These are phyloP conservation scores for Cutaneotrichosporon mucoides DNA, from an alignment of 1,284 basidiomycete genomes.

Conservation along the genomic window DNA sequence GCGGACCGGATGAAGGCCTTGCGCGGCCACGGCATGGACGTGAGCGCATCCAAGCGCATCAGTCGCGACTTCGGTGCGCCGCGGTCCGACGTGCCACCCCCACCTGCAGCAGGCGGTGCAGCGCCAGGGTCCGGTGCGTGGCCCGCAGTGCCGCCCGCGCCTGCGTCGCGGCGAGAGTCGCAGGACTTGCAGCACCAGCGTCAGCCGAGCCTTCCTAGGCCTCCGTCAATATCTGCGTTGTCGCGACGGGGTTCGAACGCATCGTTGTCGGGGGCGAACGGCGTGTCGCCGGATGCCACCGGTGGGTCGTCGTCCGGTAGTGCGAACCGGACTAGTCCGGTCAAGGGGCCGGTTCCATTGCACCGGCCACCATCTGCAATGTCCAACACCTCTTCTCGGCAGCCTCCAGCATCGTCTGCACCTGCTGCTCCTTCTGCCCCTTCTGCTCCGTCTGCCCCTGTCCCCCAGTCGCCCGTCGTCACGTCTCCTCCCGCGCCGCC, in stretches of 20 bases:
- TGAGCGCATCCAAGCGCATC: conserved; percentile 30
- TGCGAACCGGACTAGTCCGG: not conserved
- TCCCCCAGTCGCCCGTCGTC: not conserved
- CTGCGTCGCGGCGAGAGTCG: not conserved
- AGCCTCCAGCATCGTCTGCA: not conserved
- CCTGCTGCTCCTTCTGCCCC: not conserved
- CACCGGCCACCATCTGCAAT: not conserved
- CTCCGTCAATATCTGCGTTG: not conserved
- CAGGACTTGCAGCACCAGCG: not conserved
- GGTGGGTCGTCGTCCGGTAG: not conserved
- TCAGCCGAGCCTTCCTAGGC: not conserved
- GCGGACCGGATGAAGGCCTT: conserved; percentile 48
- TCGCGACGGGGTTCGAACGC: not conserved
- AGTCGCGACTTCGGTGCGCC: conserved; percentile 27
- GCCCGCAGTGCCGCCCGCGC: not conserved
- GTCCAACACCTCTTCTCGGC: not conserved
- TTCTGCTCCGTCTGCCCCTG: not conserved
- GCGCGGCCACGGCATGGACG: conserved; percentile 45
- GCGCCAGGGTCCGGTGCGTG: too few relatives aligned
- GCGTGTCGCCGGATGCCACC: not conserved
- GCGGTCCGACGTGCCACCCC: too few relatives aligned
- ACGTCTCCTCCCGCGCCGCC: not conserved
- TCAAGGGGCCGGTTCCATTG: not conserved
- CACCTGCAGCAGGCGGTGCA: too few relatives aligned
- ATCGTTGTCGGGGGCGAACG: not conserved